phyloP scores from a whole-genome alignment of 495 filamentous ascomycete genomes.

The Rhypophila decipiens region DNA sequence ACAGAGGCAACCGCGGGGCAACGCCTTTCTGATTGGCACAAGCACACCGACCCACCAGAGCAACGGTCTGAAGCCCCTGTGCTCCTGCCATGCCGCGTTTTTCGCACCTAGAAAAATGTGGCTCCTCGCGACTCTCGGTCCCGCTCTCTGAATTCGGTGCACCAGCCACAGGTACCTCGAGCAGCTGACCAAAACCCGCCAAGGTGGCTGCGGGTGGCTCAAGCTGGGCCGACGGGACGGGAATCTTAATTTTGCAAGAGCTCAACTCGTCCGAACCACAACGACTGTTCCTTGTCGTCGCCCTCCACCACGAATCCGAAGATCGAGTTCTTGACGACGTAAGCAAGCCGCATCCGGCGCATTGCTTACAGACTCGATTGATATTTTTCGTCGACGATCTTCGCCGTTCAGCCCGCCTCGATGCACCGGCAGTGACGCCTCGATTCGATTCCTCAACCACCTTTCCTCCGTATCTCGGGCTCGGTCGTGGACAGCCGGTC shows the following conservation, averaged over 20 bases:
- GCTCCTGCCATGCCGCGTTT: slow-evolving; percentile 19
- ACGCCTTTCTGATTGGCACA: slow-evolving; percentile 36
- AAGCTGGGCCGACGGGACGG: neutral
- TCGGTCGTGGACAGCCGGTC: neutral
- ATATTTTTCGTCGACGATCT: neutral
- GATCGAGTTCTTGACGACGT: too few species aligned
- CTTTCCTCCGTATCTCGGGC: neutral
- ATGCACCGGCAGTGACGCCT: slow-evolving; percentile 14
- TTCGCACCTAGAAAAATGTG: slow-evolving; percentile 18
- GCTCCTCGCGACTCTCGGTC: slow-evolving; percentile 11
- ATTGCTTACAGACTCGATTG: slow-evolving; percentile 4
- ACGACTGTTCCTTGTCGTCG: too few species aligned
- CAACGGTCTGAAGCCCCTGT: slow-evolving; percentile 10
- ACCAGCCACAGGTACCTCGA: slow-evolving; percentile 2
- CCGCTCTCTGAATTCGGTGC: neutral
- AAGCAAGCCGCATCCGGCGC: neutral
- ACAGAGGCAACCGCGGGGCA: slow-evolving; percentile 45
- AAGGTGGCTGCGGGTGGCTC: neutral
- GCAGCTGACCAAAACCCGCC: neutral
- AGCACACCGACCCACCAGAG: slow-evolving; percentile 1
- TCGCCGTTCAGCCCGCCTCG: slow-evolving; percentile 2
- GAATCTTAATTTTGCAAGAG: slow-evolving; percentile 4
- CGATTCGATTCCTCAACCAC: neutral
- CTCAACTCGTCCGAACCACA: too few species aligned
- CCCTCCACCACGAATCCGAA: too few species aligned